Conservation (phyloP, 164 flowering plant species). For the Aristolochia californica region DNA sequence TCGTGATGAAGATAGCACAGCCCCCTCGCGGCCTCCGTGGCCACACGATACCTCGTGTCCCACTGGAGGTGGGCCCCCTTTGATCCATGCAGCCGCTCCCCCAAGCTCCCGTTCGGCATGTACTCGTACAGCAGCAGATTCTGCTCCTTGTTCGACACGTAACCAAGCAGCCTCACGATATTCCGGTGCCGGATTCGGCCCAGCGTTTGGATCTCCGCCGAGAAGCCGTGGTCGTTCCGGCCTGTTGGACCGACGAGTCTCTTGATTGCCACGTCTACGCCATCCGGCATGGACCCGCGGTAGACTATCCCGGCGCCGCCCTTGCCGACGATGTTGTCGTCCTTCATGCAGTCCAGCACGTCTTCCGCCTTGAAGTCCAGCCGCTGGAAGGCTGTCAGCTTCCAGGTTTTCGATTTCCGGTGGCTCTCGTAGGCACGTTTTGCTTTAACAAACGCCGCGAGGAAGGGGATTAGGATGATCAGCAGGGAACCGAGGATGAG, state of each 20-base stretch:
- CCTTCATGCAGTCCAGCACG: constrained; percentile 67
- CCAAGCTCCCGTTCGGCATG: constrained; percentile 94
- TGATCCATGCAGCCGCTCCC: constrained; percentile 66
- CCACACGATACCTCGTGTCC: constrained; percentile 68
- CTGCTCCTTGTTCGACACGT: constrained; percentile 68
- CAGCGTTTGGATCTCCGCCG: constrained; percentile 80
- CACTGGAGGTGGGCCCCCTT: constrained; percentile 75
- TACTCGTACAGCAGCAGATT: constrained; percentile 79
- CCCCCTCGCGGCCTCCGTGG: constrained; percentile 78
- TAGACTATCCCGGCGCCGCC: constrained; percentile 94
- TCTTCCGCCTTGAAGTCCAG: constrained; percentile 67
- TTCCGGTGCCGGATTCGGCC: constrained; percentile 80
- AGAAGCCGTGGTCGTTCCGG: constrained; percentile 63
- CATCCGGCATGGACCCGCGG: constrained; percentile 72
- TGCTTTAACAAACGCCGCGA: constrained; percentile 10
- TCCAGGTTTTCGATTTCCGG: constrained; percentile 45
- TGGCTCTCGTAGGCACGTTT: constrained; percentile 14
- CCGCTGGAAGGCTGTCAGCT: constrained; percentile 68
- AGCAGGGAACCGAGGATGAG: constrained; percentile 16
- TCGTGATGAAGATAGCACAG: constrained; percentile 90
- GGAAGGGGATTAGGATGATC: constrained; percentile 8
- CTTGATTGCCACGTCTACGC: constrained; percentile 70
- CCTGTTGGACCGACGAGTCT: constrained; percentile 34
- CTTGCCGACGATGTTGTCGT: constrained; percentile 86
- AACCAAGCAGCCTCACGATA: constrained; percentile 74